phyloP scores from a whole-genome alignment of 208 protist genomes.

The Trypanosomatidae sp. region DNA sequence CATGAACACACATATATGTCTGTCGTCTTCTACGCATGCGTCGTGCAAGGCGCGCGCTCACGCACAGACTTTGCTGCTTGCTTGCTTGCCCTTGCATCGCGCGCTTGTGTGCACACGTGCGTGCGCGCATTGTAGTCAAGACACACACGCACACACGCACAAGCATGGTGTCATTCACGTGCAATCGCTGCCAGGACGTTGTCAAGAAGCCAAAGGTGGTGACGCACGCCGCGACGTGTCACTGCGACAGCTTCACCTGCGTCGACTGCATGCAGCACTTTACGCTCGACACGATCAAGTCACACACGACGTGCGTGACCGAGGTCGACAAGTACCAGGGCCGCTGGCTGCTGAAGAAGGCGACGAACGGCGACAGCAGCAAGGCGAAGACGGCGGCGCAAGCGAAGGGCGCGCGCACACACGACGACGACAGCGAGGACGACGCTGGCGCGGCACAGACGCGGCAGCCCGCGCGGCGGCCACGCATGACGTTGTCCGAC shows the following conservation, averaged over 20 bases:
- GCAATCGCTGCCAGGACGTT: conserved; percentile 71
- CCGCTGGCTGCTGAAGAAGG: conserved; percentile 40
- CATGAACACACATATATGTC: too few relatives aligned
- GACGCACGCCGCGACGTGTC: conserved; percentile 37
- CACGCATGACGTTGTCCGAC: conserved; percentile 27
- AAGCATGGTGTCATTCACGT: conserved; percentile 84
- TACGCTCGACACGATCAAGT: conserved; percentile 44
- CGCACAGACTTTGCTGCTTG: too few relatives aligned
- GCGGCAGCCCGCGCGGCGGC: conserved; percentile 12
- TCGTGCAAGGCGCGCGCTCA: too few relatives aligned
- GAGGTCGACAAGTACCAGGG: conserved; percentile 85
- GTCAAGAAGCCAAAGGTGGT: conserved; percentile 86
- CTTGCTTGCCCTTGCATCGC: too few relatives aligned
- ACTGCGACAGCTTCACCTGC: conserved; percentile 51
- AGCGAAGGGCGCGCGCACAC: background rate
- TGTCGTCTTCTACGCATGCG: too few relatives aligned
- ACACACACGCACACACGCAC: background rate
- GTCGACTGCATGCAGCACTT: conserved; percentile 87
- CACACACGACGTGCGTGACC: conserved; percentile 72
- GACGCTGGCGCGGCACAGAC: background rate
- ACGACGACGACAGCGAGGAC: conserved; percentile 1
- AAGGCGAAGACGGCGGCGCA: too few relatives aligned
- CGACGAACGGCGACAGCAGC: conserved; percentile 7
- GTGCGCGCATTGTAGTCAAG: background rate
- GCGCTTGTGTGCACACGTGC: too few relatives aligned